These are phyloP conservation scores for Colletotrichum cordylinicola DNA, from an alignment of 2,329 filamentous ascomycete species.

Conservation along the genomic window DNA sequence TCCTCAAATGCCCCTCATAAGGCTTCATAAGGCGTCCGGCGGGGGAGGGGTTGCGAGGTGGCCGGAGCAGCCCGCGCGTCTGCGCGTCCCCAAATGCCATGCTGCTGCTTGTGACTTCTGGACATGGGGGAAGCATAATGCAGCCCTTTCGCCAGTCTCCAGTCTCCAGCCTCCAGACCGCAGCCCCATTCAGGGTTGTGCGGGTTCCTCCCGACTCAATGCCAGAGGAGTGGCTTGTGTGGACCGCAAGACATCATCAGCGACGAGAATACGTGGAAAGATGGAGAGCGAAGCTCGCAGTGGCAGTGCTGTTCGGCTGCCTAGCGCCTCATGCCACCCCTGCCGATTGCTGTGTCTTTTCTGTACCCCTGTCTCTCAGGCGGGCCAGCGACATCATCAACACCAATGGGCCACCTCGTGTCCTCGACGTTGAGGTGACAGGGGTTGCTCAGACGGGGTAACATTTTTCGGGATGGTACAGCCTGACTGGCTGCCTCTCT, in stretches of 20 bases:
- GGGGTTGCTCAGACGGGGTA: constrained; percentile 2
- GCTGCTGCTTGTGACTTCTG: not conserved
- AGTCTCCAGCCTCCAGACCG: not conserved
- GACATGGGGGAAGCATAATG: not conserved
- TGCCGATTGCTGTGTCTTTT: not conserved
- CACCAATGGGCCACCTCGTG: not conserved
- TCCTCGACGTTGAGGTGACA: not conserved
- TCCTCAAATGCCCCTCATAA: not conserved
- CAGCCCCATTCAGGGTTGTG: not conserved
- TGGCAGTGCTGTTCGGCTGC: constrained; percentile 13
- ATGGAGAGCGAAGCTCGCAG: not conserved
- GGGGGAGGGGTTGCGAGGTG: not conserved
- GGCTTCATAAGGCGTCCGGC: constrained; percentile 4
- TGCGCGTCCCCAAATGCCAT: not conserved
- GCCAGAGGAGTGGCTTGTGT: not conserved
- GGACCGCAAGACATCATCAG: not conserved
- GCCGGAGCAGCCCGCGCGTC: not conserved
- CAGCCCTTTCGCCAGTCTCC: not conserved
- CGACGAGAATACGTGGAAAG: not conserved
- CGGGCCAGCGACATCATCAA: not conserved
- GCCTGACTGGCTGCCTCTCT: constrained; percentile 20
- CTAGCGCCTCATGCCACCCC: constrained; percentile 5
- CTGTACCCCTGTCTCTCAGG: not conserved
- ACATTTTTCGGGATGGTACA: not conserved
- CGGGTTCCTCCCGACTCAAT: not conserved